Conservation (phyloP, 257 asterid genomes). For the Solanum commersonii region DNA sequence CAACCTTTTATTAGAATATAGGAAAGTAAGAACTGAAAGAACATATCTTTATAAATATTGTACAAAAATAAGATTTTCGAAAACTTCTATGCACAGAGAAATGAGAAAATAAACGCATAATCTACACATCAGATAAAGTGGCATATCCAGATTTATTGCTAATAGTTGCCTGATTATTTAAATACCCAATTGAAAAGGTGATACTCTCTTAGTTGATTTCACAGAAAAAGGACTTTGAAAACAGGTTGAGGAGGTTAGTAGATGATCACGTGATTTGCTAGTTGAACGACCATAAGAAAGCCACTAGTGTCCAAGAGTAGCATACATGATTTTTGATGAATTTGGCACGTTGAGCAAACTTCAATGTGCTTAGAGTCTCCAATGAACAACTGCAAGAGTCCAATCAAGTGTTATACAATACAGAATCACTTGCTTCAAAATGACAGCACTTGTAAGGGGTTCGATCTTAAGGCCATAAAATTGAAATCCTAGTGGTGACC, state of each 20-base stretch:
- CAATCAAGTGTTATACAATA: neutral
- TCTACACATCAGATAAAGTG: neutral
- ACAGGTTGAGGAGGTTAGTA: neutral
- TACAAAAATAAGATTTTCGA: neutral
- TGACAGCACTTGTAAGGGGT: neutral
- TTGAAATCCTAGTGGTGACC: neutral
- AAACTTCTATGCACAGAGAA: neutral
- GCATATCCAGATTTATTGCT: neutral
- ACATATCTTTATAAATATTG: neutral
- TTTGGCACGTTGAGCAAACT: conserved; percentile 91
- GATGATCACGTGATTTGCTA: neutral
- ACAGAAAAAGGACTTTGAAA: neutral
- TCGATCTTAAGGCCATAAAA: neutral
- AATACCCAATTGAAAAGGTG: neutral
- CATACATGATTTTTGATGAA: conserved; percentile 73
- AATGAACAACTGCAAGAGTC: conserved; percentile 54
- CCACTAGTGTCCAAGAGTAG: neutral
- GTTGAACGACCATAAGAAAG: neutral
- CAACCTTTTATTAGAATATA: neutral
- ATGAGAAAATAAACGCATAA: neutral
- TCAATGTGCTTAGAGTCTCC: conserved; percentile 81
- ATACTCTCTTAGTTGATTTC: neutral
- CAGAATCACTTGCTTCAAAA: neutral
- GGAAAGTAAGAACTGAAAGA: neutral
- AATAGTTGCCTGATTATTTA: neutral